Evolutionary conservation across 306 rosid species (phyloP).

Genomic region (Canavalia ensiformis): DNA sequence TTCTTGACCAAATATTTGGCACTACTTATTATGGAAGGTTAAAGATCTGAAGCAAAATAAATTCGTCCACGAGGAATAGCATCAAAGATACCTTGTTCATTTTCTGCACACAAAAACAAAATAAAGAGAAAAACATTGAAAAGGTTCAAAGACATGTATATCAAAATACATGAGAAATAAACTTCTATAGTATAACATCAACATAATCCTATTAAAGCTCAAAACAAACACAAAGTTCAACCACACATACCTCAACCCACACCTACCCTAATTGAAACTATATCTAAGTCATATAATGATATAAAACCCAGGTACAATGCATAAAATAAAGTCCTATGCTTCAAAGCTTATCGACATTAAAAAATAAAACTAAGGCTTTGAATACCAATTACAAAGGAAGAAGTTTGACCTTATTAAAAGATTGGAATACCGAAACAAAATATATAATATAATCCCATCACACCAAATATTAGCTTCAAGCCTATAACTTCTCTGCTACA

Average conservation of each 20-base stretch:
- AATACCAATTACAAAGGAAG: neutral
- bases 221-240: slow-evolving; percentile 17
- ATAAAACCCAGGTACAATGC: neutral
- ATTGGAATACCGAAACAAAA: slow-evolving; percentile 93
- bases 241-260: neutral
- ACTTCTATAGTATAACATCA: slow-evolving; percentile 15
- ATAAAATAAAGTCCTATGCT: neutral
- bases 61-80: slow-evolving; percentile 86
- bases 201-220: slow-evolving; percentile 4
- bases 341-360: neutral
- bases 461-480: slow-evolving; percentile 97
- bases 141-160: neutral
- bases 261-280: no score
- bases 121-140: slow-evolving; percentile 39
- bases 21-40: slow-evolving; percentile 90
- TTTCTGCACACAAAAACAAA: slow-evolving; percentile 68
- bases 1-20: slow-evolving; percentile 93
- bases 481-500: slow-evolving; percentile 79
- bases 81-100: slow-evolving; percentile 90
- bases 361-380: neutral
- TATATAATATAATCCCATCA: slow-evolving; percentile 89
- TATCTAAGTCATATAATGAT: no score
- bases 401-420: slow-evolving; percentile 86
- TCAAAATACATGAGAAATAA: slow-evolving; percentile 19
- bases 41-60: slow-evolving; percentile 86